A percentile compares a stretch with the other conserved stretches of the same genome.
These are phyloP conservation scores for Hirschioporus abietinus DNA, from an alignment of 768 basidiomycete species.

Conservation along the genomic window DNA sequence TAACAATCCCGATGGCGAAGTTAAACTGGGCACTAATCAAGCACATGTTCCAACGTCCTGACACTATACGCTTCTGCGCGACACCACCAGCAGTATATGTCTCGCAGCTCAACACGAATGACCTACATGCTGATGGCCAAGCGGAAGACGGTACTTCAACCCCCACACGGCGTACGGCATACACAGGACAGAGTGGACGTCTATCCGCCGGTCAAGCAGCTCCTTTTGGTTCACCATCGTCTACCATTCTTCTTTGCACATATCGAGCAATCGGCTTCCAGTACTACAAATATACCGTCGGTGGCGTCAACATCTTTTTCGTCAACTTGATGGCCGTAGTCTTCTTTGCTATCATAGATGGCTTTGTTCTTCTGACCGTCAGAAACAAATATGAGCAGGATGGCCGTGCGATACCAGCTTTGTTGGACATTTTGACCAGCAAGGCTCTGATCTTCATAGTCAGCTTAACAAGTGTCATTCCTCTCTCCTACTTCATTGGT, in stretches of 20 bases:
- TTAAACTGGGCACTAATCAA: slow-evolving; percentile 93
- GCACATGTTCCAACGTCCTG: slow-evolving; percentile 73
- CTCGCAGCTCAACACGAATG: slow-evolving; percentile 20
- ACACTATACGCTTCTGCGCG: slow-evolving; percentile 86
- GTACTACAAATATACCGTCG: slow-evolving; percentile 99
- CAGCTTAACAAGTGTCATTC: slow-evolving; percentile 87
- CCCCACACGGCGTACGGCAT: slow-evolving; percentile 31
- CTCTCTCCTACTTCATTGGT: slow-evolving; percentile 97
- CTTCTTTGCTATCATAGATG: slow-evolving; percentile 95
- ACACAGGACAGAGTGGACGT: slow-evolving; percentile 67
- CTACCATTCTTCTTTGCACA: slow-evolving; percentile 90
- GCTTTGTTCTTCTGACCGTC: slow-evolving; percentile 69
- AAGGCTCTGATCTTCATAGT: slow-evolving; percentile 79
- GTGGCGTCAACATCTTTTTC: slow-evolving; percentile 97
- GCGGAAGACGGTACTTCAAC: slow-evolving; percentile 16
- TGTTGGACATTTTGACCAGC: slow-evolving; percentile 67
- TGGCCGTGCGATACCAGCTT: slow-evolving; percentile 51
- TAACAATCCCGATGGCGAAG: slow-evolving; percentile 98
- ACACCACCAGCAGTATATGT: slow-evolving; percentile 72
- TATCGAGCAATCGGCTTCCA: slow-evolving; percentile 86
- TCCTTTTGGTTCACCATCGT: slow-evolving; percentile 72
- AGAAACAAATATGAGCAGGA: slow-evolving; percentile 55
- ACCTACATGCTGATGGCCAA: slow-evolving; percentile 11
- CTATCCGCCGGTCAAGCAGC: slow-evolving; percentile 86
- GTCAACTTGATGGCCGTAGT: slow-evolving; percentile 92